A percentile compares a stretch with the other conserved stretches of the same genome.
Evolutionary conservation across 352 stramenopile genomes (phyloP).

Genomic region (Globisporangium sylvaticum): DNA sequence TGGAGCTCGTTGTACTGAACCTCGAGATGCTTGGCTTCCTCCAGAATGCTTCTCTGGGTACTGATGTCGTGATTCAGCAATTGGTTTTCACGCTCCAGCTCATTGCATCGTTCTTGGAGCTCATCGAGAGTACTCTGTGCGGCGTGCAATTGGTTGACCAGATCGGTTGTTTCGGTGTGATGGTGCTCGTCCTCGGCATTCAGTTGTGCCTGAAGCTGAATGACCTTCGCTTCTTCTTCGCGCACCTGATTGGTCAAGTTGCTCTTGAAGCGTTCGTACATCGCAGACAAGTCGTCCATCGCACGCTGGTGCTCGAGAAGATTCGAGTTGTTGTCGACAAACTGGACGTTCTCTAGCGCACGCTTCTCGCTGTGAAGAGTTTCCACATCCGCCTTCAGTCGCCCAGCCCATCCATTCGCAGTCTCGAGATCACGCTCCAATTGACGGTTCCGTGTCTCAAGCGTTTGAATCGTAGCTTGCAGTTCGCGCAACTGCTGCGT

Average conservation of each 20-base stretch:
- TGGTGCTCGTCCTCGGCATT: slow-evolving; percentile 27
- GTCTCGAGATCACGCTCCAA: slow-evolving; percentile 33
- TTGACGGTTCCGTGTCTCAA: slow-evolving; percentile 32
- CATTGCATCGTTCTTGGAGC: slow-evolving; percentile 22
- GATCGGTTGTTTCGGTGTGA: slow-evolving; percentile 21
- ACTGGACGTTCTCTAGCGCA: slow-evolving; percentile 24
- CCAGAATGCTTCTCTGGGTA: slow-evolving; percentile 8
- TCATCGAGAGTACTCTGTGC: slow-evolving; percentile 18
- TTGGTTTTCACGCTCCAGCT: slow-evolving; percentile 51
- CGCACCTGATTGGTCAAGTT: slow-evolving; percentile 37
- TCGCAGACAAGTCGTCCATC: slow-evolving; percentile 28
- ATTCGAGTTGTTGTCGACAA: slow-evolving; percentile 14
- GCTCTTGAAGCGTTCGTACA: slow-evolving; percentile 36
- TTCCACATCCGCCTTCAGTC: slow-evolving; percentile 32
- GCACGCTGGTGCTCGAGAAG: slow-evolving; percentile 21
- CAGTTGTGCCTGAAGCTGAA: slow-evolving; percentile 31
- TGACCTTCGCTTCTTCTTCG: slow-evolving; percentile 40
- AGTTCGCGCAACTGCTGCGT: slow-evolving; percentile 34
- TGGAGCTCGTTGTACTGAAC: slow-evolving; percentile 28
- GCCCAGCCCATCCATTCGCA: slow-evolving; percentile 27
- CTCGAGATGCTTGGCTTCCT: slow-evolving; percentile 24
- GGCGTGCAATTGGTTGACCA: slow-evolving; percentile 28
- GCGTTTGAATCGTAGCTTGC: slow-evolving; percentile 21
- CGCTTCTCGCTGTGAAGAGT: slow-evolving; percentile 37
- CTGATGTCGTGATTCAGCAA: slow-evolving; percentile 27